A percentile compares a stretch with the other conserved stretches of the same genome.
These are phyloP conservation scores for Xylariales sp. DNA, from an alignment of 2,329 filamentous ascomycete species.

Conservation along the genomic window DNA sequence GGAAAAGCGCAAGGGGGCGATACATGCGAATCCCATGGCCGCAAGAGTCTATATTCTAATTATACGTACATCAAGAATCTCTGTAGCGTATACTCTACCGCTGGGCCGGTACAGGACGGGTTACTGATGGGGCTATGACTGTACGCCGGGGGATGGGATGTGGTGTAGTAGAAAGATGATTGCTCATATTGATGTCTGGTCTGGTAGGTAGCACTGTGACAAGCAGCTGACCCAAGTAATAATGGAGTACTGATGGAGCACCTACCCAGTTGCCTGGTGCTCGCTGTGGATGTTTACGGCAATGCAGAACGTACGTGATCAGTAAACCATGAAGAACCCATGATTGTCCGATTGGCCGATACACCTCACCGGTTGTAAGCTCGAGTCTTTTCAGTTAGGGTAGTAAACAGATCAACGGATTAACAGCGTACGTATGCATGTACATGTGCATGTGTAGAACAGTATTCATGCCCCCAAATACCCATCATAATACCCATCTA, in stretches of 20 bases:
- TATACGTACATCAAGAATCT: not conserved
- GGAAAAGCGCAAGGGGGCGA: not conserved
- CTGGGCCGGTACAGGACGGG: slow-evolving; percentile 14
- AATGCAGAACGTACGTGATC: slow-evolving; percentile 23
- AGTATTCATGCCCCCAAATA: not conserved
- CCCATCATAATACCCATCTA: not conserved
- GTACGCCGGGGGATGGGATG: slow-evolving; percentile 14
- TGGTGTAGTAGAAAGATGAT: slow-evolving; percentile 29
- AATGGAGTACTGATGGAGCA: not conserved
- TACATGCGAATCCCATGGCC: slow-evolving; percentile 4
- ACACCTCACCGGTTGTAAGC: slow-evolving; percentile 35
- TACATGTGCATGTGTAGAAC: not conserved
- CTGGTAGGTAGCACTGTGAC: slow-evolving; percentile 29
- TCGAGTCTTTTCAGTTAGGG: slow-evolving; percentile 24
- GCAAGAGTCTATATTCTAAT: not conserved
- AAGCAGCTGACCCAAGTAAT: slow-evolving; percentile 25
- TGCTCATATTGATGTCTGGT: slow-evolving; percentile 34
- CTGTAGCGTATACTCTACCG: not conserved
- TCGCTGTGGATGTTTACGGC: slow-evolving; percentile 4
- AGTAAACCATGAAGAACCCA: slow-evolving; percentile 23
- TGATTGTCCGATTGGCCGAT: slow-evolving; percentile 34
- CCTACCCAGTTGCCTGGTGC: slow-evolving; percentile 7
- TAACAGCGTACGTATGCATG: slow-evolving; percentile 11
- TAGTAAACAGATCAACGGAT: slow-evolving; percentile 15
- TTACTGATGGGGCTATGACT: slow-evolving; percentile 9